Base-by-base conservation (phyloP, 768 basidiomycete genomes). In the Jaapia argillacea region DNA sequence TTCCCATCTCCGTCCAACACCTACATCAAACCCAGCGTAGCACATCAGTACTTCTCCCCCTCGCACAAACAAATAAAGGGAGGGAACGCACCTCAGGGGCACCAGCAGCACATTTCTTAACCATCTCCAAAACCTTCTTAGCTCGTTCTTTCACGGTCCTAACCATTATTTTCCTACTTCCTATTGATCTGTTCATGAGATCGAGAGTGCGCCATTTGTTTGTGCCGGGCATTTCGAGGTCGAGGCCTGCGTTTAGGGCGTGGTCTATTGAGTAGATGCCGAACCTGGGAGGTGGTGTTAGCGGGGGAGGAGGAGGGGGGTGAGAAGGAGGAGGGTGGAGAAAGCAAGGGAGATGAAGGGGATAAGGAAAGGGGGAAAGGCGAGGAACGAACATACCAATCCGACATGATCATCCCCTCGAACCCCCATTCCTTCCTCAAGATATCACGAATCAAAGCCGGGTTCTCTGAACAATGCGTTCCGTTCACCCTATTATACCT, bases 401-500 rank as follows among this genome's bases (percentile, higher is more conserved):
- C 87, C 46, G 81, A 84, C 84, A 89, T 88, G 45, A 84, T 66
- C 64, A 77, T 60, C 2, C 81, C 81, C n/a, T 79, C 65, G 51
- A 73, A 84, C 31, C 74, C 71, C 85, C 86, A 88, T 54, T 88
- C 86, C 13, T 72, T 71, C 6, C 84, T 69, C 1, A 87, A 66
- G 38, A 86, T 70, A 14, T 80, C 69, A 16, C 66, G 65, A 13
- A 90, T 56, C 21, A 90, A 60, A 45, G 66, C 58, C 3, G 61
- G 62, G 54, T 80, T 78, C 61, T 90, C 85, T 1, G 78, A 79
- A 13, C 67, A 74, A 50, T 87, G 85, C 0, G 65, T 71, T 2
- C 87, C 87, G 48, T 89, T 88, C 35, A 89, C 72, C 43, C 81
- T 80, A 58, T 85, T 85, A 55, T 59, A 85, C 5, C 81, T 84